Conservation (phyloP, 371 early-diverging fungal species). For the Synchytrium microbalum region DNA sequence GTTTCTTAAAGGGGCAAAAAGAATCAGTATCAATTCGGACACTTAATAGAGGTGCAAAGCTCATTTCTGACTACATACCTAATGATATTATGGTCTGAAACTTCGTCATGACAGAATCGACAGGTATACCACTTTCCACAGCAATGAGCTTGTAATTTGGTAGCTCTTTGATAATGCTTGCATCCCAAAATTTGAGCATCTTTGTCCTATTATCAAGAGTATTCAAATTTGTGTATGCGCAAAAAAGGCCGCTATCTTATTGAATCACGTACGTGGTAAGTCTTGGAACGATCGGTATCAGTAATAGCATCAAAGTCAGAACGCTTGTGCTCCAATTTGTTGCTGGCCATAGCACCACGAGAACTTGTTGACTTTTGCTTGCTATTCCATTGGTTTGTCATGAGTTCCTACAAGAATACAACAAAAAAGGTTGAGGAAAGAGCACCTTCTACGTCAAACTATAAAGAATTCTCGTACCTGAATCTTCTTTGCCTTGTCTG, state of each 20-base stretch:
- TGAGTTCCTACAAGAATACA: conserved; percentile 40
- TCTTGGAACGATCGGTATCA: conserved; percentile 36
- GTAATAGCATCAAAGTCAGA: conserved; percentile 30
- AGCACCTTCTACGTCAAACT: background rate
- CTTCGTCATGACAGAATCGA: conserved; percentile 94
- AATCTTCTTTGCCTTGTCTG: conserved; percentile 61
- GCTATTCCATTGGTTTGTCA: conserved; percentile 39
- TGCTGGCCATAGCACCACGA: conserved; percentile 20
- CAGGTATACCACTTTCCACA: conserved; percentile 87
- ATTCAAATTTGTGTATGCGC: background rate
- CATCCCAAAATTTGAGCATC: conserved; percentile 64
- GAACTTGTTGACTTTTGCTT: conserved; percentile 18
- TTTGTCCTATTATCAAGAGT: conserved; percentile 37
- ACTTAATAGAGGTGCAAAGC: background rate
- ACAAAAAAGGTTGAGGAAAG: conserved; percentile 1
- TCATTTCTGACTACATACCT: conserved; percentile 41
- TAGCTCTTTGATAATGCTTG: conserved; percentile 85
- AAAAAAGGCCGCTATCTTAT: background rate
- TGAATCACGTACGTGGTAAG: conserved; percentile 45
- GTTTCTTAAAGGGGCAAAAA: conserved; percentile 23
- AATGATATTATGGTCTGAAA: conserved; percentile 74
- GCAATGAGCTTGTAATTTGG: conserved; percentile 84
- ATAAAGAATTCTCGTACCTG: conserved; percentile 42
- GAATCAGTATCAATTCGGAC: background rate
- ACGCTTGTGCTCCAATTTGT: conserved; percentile 28